Percentiles rank a stretch among this genome's conserved stretches.
Evolutionary conservation across 495 filamentous ascomycete species (phyloP).

Genomic region (Acidiella bohemica): DNA sequence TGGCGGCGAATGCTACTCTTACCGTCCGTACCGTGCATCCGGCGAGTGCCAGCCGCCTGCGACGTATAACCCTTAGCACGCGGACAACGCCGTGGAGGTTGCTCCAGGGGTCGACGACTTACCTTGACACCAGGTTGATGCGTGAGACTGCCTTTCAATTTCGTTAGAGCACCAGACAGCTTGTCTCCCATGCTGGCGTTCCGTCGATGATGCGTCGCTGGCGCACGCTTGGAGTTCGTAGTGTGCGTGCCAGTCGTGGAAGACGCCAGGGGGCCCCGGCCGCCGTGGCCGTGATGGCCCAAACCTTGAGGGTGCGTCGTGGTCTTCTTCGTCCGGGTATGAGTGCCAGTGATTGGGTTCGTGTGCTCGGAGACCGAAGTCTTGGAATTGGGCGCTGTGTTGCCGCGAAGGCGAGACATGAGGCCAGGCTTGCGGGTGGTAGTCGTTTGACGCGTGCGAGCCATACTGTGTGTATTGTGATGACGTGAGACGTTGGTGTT

Average conservation of each 20-base stretch:
- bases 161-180: constrained; percentile 53
- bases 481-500: too few species aligned
- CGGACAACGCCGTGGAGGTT: too few species aligned
- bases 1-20: constrained; percentile 27
- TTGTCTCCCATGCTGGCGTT: constrained; percentile 51
- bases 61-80: neutral
- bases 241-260: neutral
- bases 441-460: constrained; percentile 18
- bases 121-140: constrained; percentile 51
- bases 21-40: constrained; percentile 62
- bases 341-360: constrained; percentile 26
- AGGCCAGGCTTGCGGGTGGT: constrained; percentile 18
- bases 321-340: constrained; percentile 30
- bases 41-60: constrained; percentile 54
- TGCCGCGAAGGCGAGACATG: constrained; percentile 22
- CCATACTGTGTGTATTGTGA: constrained; percentile 3
- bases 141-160: constrained; percentile 49
- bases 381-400: constrained; percentile 7
- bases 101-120: constrained; percentile 13
- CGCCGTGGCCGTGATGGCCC: constrained; percentile 11
- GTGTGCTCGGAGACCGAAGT: constrained; percentile 13
- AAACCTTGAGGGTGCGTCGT: constrained; percentile 18
- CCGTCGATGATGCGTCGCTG: constrained; percentile 42
- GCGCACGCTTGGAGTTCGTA: constrained; percentile 15
- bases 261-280: constrained; percentile 10